Evolutionary conservation across 441 rosid species (phyloP), one percentile per base, ranked within the genome.

Genomic region (Populus hybrid): DNA sequence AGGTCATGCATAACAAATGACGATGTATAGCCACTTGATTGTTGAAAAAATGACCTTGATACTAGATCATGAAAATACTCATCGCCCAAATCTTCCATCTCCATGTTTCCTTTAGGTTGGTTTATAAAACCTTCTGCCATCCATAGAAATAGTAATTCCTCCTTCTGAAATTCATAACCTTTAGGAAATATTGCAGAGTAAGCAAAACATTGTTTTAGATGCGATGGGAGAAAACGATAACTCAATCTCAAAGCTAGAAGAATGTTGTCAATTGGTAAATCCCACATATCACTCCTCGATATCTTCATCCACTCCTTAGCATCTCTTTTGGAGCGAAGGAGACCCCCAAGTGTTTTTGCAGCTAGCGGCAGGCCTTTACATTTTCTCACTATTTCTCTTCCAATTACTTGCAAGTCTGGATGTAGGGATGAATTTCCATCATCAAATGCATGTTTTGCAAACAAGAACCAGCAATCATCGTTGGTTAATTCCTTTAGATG

Each of bases 31-130:
- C 21, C 70, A 35, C 36, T 34, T 26, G 61, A 34, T 26, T 23
- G 36, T 36, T 77, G 79, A 21, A 77, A 61, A 77, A 77, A 70
- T n/a, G 79, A 77, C 69, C 75, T 70, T 59, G 79, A 77, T 30
- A 77, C 35, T 3, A 77, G 79, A 34, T 70, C 79, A 11, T 19
- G 18, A 38, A 77, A 57, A 63, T 70, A 77, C 28, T 77, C 75
- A 3, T 70, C 53, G 18, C 79, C 74, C 6, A 71, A 23, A 10
- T 26, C 79, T 77, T 70, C 75, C 70, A 70, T 38, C 24, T 61
- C 79, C 75, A 38, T 38, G 19, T 28, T 61, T 59, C n/a, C 57
- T 14, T 46, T 75, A 36, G 70, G 23, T 32, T 64, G 69, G 21
- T n/a, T 34, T 36, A 77, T 11, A 16, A 77, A 70, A n/a, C 79